Base-by-base conservation (phyloP, 2,329 filamentous ascomycete species). In the Alternaria gansuensis region DNA sequence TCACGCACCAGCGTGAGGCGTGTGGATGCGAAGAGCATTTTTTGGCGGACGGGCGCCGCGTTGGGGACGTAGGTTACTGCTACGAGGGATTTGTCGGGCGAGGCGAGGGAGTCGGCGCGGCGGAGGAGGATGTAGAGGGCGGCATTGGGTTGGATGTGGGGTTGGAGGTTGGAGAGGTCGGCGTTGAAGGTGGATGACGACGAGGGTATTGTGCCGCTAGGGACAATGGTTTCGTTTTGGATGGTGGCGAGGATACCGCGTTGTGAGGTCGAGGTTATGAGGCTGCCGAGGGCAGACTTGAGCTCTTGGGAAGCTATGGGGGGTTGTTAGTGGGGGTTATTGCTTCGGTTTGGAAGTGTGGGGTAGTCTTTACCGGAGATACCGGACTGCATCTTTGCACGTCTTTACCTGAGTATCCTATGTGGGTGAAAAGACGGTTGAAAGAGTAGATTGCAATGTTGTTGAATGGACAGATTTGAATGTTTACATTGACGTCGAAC, bases 1-100 rank as follows among this genome's bases (percentile, higher is more conserved):
- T 94, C 90, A 40, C 91, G 85, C 49, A 89, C 85, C 1, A 95
- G 83, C 0, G 90, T 91, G 68, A 93, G 82, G 9, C 90, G 85
- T 28, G 91, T 93, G 24, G 88, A 86, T 5, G 91, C 91, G 76
- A 94, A 93, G 23, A 95, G 85, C 89, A 92, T 95, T 83, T 95
- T 95, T 75, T 92, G 89, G 37, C 91, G 88, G 56, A 95, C 91
- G 28, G 89, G 90, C 37, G 91, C 91, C 1, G 86, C 75, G 77
- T 94, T 90, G 26, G 91, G 92, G 5, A 95, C 87, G 76, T 93
- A 95, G 34, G 90, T 92, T 34, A 93, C 81, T 44, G 88, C 90
- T 26, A 90, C 79, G 64, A 93, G 72, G 13, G 70, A 70, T 37
- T 74, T 73, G 53, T 75, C 67, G 11, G 69, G 36, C 2, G 72